Base-by-base conservation (phyloP, 306 rosid genomes). In the Pyrus bretschneideri region DNA sequence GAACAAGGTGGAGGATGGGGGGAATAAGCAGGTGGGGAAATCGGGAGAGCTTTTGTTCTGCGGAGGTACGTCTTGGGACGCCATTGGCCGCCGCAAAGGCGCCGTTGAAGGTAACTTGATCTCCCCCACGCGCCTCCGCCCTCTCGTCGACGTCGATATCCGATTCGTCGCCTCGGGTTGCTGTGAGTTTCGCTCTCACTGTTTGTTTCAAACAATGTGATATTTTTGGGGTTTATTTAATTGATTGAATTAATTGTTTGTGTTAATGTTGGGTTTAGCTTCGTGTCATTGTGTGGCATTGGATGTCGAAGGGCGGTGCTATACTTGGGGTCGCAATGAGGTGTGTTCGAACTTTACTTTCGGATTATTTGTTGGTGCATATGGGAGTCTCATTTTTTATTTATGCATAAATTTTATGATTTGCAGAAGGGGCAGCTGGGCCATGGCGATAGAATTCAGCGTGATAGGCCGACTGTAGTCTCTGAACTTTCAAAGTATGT, bases 261-360 rank as follows among this genome's bases (percentile, higher is more conserved):
- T 73, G 13, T 33, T 46, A 38, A 30, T 80, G 68, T 86, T 82
- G 80, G 81, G 82, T 82, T 87, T 78, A 95, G 97, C 81, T 22
- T 89, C 99, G 52, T 95, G 97, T 83, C 99, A 95, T 82, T 95
- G 99, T 38, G 96, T 92, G 80, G 99, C 99, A 12, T 88, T 95
- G 89, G 99, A 95, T 70, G 90, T 87, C 12, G 97, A 88, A 64
- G 99, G 99, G 77, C 96, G 97, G 68, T 95, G 99, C 78, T 95
- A 95, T 76, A 92, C 97, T 18, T 95, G 99, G 99, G 97, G 99
- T 65, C 99, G 99, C 42, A 95, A 95, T 62, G 99, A 95, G 92
- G 99, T 71, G 87, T 64, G 89, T 3, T 42, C 58, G 54, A 22
- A 59, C 33, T 72, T 64, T n/a, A 9, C 21, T 67, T 58, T 83